Conservation (phyloP, 139 green algal genomes). For the Yamagishiella unicocca region DNA sequence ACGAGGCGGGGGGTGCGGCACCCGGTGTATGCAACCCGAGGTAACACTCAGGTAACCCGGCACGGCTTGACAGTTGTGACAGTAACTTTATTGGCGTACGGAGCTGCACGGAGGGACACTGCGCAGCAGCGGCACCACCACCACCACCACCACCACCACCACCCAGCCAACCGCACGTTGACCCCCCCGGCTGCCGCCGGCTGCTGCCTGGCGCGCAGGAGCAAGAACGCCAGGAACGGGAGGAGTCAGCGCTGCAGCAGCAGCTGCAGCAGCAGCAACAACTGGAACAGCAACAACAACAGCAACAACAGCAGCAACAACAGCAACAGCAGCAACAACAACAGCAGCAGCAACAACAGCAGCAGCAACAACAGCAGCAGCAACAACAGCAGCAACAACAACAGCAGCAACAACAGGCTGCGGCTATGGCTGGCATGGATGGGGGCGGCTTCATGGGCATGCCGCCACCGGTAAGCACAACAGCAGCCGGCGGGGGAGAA, state of each 20-base stretch:
- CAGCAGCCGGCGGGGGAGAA: no score
- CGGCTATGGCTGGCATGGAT: not conserved
- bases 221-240: not conserved
- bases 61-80: no score
- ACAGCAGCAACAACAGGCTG: not conserved
- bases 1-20: not conserved
- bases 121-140: no score
- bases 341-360: constrained; percentile 1
- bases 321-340: constrained; percentile 3
- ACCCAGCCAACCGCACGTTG: no score
- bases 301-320: constrained; percentile 14
- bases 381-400: constrained; percentile 5
- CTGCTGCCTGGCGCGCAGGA: not conserved
- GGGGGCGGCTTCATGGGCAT: not conserved
- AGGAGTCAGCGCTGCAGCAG: not conserved
- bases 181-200: not conserved
- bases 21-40: no score
- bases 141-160: no score
- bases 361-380: not conserved
- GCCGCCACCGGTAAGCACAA: not conserved
- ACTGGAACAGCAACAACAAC: constrained; percentile 10
- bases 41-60: no score
- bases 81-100: no score
- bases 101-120: no score
- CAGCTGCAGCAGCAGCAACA: not conserved